A percentile compares a stretch with the other conserved stretches of the same genome.
Evolutionary conservation across 768 basidiomycete genomes (phyloP).

Genomic region (Agaricus sinodeliciosus): DNA sequence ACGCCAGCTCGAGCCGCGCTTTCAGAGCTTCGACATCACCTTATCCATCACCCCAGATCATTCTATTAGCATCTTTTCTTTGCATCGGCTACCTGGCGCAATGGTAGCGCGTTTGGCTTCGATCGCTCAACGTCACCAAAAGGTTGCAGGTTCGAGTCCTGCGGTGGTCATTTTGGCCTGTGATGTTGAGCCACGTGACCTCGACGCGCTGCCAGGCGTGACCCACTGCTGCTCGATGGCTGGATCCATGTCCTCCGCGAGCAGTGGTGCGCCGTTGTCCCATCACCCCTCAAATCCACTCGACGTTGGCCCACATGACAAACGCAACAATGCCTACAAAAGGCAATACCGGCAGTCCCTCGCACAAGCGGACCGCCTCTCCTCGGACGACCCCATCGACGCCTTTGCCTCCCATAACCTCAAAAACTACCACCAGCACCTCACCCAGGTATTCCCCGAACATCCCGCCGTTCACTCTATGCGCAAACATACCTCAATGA

Average conservation of each 20-base stretch:
- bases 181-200: conserved; percentile 6
- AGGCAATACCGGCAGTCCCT: conserved; percentile 26
- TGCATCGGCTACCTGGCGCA: conserved; percentile 64
- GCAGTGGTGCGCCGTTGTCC: conserved; percentile 30
- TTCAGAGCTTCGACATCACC: too few relatives aligned
- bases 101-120: conserved; percentile 96
- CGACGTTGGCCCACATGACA: conserved; percentile 58
- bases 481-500: conserved; percentile 1
- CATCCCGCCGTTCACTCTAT: conserved; percentile 9
- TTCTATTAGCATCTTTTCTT: too few relatives aligned
- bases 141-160: conserved; percentile 95
- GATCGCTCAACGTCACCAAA: conserved; percentile 45
- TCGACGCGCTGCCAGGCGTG: conserved; percentile 5
- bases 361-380: conserved; percentile 22
- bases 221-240: conserved; percentile 7
- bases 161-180: conserved; percentile 63
- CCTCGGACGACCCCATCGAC: conserved; percentile 48
- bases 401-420: conserved; percentile 31
- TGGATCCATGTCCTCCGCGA: neutral
- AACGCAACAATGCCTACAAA: conserved; percentile 39
- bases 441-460: conserved; percentile 35
- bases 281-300: conserved; percentile 73
- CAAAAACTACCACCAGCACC: conserved; percentile 43
- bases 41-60: neutral
- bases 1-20: conserved; percentile 10